A percentile compares a stretch with the other conserved stretches of the same genome.
phyloP scores from a whole-genome alignment of 1,284 basidiomycete genomes.

The Neolentinus lepideus region DNA sequence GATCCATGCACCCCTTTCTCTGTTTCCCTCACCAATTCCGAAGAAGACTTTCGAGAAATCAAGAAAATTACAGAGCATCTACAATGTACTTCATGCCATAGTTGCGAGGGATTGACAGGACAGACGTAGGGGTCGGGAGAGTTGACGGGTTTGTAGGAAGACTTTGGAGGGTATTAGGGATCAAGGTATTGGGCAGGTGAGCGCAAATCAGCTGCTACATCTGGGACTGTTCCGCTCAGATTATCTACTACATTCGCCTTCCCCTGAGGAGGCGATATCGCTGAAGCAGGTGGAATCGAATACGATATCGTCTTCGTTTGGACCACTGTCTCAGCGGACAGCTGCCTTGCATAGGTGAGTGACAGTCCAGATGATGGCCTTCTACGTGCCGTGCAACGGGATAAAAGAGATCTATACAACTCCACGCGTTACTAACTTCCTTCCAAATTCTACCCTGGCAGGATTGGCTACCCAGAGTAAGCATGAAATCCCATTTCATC shows the following conservation, averaged over 20 bases:
- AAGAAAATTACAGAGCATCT: conserved; percentile 63
- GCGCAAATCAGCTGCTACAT: conserved; percentile 66
- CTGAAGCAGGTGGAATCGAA: conserved; percentile 99
- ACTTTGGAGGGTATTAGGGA: conserved; percentile 76
- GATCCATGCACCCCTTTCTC: conserved; percentile 85
- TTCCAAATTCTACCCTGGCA: conserved; percentile 66
- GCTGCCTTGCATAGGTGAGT: conserved; percentile 74
- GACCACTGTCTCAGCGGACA: conserved; percentile 69
- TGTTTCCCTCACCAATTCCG: conserved; percentile 88
- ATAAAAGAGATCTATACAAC: conserved; percentile 54
- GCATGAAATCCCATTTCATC: conserved; percentile 7
- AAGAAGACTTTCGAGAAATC: conserved; percentile 65
- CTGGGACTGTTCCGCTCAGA: conserved; percentile 95
- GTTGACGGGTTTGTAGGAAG: conserved; percentile 86
- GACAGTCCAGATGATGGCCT: not conserved
- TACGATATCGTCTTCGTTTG: conserved; percentile 93
- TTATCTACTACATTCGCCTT: conserved; percentile 78
- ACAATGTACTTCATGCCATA: conserved; percentile 83
- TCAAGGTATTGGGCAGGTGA: conserved; percentile 44
- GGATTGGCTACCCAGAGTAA: conserved; percentile 58
- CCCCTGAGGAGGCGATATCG: conserved; percentile 29
- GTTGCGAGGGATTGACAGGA: conserved; percentile 80
- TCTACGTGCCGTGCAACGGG: not conserved
- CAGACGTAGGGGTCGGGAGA: conserved; percentile 63
- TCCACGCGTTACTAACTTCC: conserved; percentile 74